Percentiles rank a stretch among this genome's conserved stretches.
Evolutionary conservation across 192 early-diverging fungal genomes (phyloP).

Genomic region (Chytriomyces sp.): DNA sequence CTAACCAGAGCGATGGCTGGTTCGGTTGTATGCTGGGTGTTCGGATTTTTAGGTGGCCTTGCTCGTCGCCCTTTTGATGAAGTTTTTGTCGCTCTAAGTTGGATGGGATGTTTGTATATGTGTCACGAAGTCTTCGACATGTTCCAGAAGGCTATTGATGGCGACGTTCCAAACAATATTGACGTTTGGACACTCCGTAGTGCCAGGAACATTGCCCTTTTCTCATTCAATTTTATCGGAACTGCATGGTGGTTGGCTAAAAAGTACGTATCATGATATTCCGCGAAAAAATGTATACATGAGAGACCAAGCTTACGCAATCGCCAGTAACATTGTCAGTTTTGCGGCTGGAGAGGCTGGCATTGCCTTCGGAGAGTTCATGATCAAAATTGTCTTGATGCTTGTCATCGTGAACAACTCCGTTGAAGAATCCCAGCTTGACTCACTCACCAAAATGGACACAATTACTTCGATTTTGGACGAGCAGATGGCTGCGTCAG

Average conservation of each 20-base stretch:
- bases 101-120: background rate
- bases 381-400: constrained; percentile 44
- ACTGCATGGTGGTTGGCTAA: constrained; percentile 25
- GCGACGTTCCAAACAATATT: constrained; percentile 26
- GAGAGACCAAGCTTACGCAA: background rate
- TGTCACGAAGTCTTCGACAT: constrained; percentile 16
- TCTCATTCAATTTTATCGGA: constrained; percentile 27
- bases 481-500: constrained; percentile 35
- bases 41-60: constrained; percentile 27
- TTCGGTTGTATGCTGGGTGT: constrained; percentile 4
- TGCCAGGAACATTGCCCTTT: constrained; percentile 20
- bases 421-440: constrained; percentile 45
- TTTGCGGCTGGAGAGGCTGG: constrained; percentile 33
- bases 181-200: constrained; percentile 29
- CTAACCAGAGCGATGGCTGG: constrained; percentile 1
- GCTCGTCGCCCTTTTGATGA: constrained; percentile 32
- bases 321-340: constrained; percentile 21
- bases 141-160: constrained; percentile 36
- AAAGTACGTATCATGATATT: constrained; percentile 12
- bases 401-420: constrained; percentile 46
- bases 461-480: constrained; percentile 36
- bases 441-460: constrained; percentile 28
- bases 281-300: background rate
- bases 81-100: constrained; percentile 16
- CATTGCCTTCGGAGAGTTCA: constrained; percentile 36